Base-by-base conservation (phyloP, 129 eudicot species). In the Dittrichia graveolens region DNA sequence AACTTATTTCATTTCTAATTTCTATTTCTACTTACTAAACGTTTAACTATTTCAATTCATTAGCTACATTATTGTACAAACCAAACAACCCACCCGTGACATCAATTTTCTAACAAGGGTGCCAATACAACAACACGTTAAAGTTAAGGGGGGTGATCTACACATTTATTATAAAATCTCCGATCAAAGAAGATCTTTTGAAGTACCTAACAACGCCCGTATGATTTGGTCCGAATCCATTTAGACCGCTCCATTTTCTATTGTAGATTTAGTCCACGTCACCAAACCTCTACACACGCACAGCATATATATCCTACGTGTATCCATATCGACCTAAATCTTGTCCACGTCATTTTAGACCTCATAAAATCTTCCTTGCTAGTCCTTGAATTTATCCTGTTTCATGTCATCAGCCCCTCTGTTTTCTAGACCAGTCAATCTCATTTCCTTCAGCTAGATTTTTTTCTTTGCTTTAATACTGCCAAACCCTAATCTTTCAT, bases 281-380 rank as follows among this genome's bases (percentile, higher is more conserved):
- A 48, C 9, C 68, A 52, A 15, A 8, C 19, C 7, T 10, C 8
- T 52, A 85, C 77, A 68, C 62, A 38, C 78, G 6, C 39, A 9
- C 55, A 56, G 0, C n/a, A n/a, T 13, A 10, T 15, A 15, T 1
- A 67, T 72, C 75, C 45, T 5, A 75, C 82, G 65, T 87, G 85
- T 24, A 69, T 16, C 9, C 6, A 15, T 6, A 0, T 39, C 8
- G 43, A 37, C 86, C 85, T 71, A 65, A 61, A 66, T 5, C 58
- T 69, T 13, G 16, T 78, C 79, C 88, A 78, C 56, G 84, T 78
- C 79, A 84, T 38, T 71, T 47, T 40, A 69, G 76, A 60, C 13
- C 38, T 18, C 31, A 11, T 7, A 16, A 57, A 48, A 75, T 81
- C 72, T 74, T 57, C 43, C 37, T 60, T 48, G 5, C 11, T n/a